A percentile compares a stretch with the other conserved stretches of the same genome.
Evolutionary conservation across 1,284 basidiomycete species (phyloP).

Genomic region (Leccinum glutinopallens): DNA sequence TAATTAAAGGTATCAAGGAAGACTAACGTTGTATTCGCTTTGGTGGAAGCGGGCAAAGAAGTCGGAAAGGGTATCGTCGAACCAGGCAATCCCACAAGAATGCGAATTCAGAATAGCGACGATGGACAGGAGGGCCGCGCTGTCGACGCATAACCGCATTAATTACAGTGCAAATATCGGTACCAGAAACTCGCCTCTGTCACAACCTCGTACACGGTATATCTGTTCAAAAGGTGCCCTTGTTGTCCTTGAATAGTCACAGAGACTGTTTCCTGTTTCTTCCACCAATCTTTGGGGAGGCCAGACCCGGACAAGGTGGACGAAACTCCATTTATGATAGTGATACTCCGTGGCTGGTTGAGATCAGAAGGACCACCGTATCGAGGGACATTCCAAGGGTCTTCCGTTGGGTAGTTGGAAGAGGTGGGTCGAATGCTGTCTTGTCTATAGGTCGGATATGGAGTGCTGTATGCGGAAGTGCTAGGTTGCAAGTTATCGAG

Average conservation of each 20-base stretch:
- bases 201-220: constrained; percentile 77
- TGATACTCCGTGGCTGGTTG: constrained; percentile 33
- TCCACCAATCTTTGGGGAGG: constrained; percentile 82
- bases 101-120: constrained; percentile 89
- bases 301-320: constrained; percentile 71
- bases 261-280: constrained; percentile 69
- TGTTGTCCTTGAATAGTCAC: constrained; percentile 81
- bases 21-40: constrained; percentile 85
- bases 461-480: constrained; percentile 48
- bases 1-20: constrained; percentile 8
- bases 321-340: constrained; percentile 47
- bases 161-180: constrained; percentile 7
- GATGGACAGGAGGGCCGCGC: constrained; percentile 64
- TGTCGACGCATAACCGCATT: constrained; percentile 32
- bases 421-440: constrained; percentile 40
- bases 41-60: constrained; percentile 88
- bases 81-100: constrained; percentile 85
- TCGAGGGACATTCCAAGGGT: constrained; percentile 66
- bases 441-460: constrained; percentile 43
- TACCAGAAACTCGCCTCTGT: constrained; percentile 64
- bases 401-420: constrained; percentile 59
- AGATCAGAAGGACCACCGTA: constrained; percentile 25
- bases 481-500: constrained; percentile 58
- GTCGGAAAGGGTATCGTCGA: constrained; percentile 84
- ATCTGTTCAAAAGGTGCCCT: constrained; percentile 85